A percentile compares a stretch with the other conserved stretches of the same genome.
phyloP scores from a whole-genome alignment of 2,329 filamentous ascomycete species.

The Apiospora arundinis region DNA sequence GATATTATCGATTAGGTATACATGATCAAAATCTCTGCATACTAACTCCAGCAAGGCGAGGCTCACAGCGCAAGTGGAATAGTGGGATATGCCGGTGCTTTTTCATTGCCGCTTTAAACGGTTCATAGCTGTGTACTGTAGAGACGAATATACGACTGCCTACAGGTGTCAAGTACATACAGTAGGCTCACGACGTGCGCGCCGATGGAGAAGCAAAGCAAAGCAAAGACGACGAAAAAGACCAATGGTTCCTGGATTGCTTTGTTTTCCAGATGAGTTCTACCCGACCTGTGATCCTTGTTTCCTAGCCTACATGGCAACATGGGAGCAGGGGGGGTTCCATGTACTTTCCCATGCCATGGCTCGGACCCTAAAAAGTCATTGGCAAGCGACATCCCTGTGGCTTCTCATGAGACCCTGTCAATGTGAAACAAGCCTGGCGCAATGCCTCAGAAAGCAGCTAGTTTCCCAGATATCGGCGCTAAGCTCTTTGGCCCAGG shows the following conservation, averaged over 20 bases:
- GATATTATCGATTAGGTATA: slow-evolving; percentile 19
- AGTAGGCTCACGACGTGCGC: background rate
- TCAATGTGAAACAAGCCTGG: slow-evolving; percentile 57
- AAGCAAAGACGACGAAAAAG: background rate
- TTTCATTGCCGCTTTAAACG: slow-evolving; percentile 4
- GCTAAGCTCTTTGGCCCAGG: slow-evolving; percentile 46
- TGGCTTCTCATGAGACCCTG: slow-evolving; percentile 38
- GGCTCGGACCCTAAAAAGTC: slow-evolving; percentile 22
- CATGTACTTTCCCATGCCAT: no score
- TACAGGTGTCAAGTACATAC: background rate
- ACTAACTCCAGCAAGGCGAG: background rate
- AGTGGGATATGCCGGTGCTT: background rate
- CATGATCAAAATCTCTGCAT: background rate
- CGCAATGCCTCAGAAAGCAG: slow-evolving; percentile 55
- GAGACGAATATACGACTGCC: background rate
- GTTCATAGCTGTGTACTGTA: no score
- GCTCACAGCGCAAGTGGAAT: background rate
- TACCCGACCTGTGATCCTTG: slow-evolving; percentile 12
- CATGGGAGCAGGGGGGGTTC: slow-evolving; percentile 1
- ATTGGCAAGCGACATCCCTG: slow-evolving; percentile 29
- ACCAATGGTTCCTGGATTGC: slow-evolving; percentile 19
- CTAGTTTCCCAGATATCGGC: slow-evolving; percentile 42
- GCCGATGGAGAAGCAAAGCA: background rate
- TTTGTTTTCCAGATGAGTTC: slow-evolving; percentile 21
- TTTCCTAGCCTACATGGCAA: slow-evolving; percentile 5